These are phyloP conservation scores for Termitomyces heimii DNA, from an alignment of 768 basidiomycete species.

Conservation along the genomic window DNA sequence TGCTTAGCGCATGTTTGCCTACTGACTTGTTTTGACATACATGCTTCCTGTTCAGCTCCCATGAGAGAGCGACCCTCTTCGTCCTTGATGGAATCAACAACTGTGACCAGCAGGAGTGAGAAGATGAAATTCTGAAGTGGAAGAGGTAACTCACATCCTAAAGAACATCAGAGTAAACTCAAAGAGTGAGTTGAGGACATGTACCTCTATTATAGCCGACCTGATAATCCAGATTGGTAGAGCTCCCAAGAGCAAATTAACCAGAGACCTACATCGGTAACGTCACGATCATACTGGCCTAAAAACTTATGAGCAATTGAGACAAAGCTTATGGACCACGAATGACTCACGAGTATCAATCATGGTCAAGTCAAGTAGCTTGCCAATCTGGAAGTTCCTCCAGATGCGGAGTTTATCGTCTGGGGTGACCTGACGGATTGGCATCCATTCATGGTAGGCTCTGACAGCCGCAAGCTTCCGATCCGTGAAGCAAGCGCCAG, in stretches of 20 bases:
- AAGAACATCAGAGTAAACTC: neutral
- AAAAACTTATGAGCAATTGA: neutral
- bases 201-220: neutral
- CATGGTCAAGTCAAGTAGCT: conserved; percentile 56
- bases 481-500: conserved; percentile 37
- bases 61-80: neutral
- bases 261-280: neutral
- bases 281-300: neutral
- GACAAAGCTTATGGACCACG: neutral
- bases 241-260: neutral
- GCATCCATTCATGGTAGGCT: conserved; percentile 60
- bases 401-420: conserved; percentile 54
- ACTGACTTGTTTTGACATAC: neutral
- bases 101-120: neutral
- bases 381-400: conserved; percentile 60
- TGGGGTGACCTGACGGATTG: conserved; percentile 50
- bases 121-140: neutral
- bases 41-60: conserved; percentile 1
- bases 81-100: neutral
- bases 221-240: neutral
- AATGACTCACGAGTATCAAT: conserved; percentile 46
- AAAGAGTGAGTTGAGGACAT: neutral
- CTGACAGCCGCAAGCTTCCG: conserved; percentile 52
- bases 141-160: neutral
- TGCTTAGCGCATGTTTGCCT: neutral